These are phyloP conservation scores for Rhizophora apiculata DNA, from an alignment of 345 rosid genomes.

Conservation along the genomic window DNA sequence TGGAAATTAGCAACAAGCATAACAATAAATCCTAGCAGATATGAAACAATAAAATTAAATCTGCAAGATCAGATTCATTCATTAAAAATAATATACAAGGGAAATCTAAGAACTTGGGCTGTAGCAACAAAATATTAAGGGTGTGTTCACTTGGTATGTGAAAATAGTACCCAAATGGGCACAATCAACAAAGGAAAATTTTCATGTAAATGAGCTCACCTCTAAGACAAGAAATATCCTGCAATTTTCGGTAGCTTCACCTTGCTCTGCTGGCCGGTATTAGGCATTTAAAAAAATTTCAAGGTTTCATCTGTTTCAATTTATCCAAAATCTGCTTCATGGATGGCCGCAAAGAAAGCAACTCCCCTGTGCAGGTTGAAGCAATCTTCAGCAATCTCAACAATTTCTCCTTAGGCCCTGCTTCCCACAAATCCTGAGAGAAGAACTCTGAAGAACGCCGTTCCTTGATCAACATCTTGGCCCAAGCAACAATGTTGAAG, in stretches of 20 bases:
- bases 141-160: background rate
- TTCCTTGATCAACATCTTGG: slow-evolving; percentile 52
- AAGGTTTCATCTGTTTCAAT: slow-evolving; percentile 48
- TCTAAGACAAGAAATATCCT: slow-evolving; percentile 4
- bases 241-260: slow-evolving; percentile 5
- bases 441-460: slow-evolving; percentile 47
- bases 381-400: slow-evolving; percentile 52
- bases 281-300: slow-evolving; percentile 13
- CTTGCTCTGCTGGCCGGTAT: background rate
- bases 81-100: too few relatives aligned
- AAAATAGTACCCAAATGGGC: background rate
- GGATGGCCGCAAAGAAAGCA: slow-evolving; percentile 48
- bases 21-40: too few relatives aligned
- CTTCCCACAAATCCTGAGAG: slow-evolving; percentile 44
- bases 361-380: slow-evolving; percentile 51
- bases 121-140: background rate
- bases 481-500: slow-evolving; percentile 65
- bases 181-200: background rate
- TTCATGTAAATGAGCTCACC: slow-evolving; percentile 14
- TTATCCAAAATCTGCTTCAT: slow-evolving; percentile 54
- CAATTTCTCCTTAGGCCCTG: slow-evolving; percentile 47
- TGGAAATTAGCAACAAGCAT: too few relatives aligned
- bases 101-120: background rate
- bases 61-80: too few relatives aligned
- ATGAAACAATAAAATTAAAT: too few relatives aligned